Base-by-base conservation (phyloP, 495 filamentous ascomycete genomes). In the Penicillium ochrochloron region DNA sequence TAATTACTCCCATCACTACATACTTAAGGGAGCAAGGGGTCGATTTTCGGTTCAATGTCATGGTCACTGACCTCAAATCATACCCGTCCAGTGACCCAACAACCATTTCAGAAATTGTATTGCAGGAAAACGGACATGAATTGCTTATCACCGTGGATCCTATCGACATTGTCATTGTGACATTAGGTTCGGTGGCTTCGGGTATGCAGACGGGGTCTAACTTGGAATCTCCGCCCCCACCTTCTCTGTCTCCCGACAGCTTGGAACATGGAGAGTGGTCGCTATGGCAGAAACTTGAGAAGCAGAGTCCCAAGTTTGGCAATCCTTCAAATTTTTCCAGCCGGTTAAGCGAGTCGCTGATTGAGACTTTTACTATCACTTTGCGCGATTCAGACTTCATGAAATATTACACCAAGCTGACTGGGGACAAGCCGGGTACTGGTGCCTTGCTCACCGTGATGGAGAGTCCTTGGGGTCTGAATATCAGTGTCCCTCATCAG, bases 281-380 rank as follows among this genome's bases (percentile, higher is more conserved):
- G 5, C 65, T 77, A 1, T 77, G 75, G 75, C 66, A 14, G 66
- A 75, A 42, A 63, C 75, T 9, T 60, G 62, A 21, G 70, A 63
- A 2, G 68, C 71, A 42, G 48, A 68, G 61, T 35, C 62, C 50
- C 31, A 66, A 67, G 2, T 79, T 81, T 54, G 80, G 80, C 7
- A 76, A 80, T 61, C 76, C 80, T 9, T 67, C 73, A 21, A 78
- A 73, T 63, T 83, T 83, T 71, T 77, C 67, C 66, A 72, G 71
- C 6, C 68, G 76, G 5, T 61, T 73, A 23, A 21, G 48, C 10
- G 76, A 81, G 41, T 77, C 75, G 7, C 70, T 69, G 11, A 71
- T 78, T 57, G 76, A 75, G 41, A 77, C 74, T 11, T 79, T 81
- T 63, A 82, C 78, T 2, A 64, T 80, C 41, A 82, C 80, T 0